Base-by-base conservation (phyloP, 2,329 filamentous ascomycete genomes). In the Polychaeton citri region DNA sequence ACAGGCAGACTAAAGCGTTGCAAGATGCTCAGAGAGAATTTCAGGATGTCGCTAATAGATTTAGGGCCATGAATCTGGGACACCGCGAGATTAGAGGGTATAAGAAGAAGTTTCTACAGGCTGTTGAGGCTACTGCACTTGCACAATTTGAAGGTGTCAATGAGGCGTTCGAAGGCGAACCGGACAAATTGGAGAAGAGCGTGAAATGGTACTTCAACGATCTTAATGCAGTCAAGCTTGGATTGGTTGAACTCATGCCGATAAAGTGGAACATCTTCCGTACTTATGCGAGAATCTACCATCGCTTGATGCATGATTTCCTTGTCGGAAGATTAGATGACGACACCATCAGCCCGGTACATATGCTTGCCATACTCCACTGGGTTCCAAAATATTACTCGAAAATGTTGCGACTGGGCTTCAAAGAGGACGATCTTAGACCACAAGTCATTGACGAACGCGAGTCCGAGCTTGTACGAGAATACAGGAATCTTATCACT, bases 131-230 rank as follows among this genome's bases (percentile, higher is more conserved):
- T 39, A 78, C 76, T 43, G 82, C 79, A 5, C 71, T 81, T 52
- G 72, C 71, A 31, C 81, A 88, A 51, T 85, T 95, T 49, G 74
- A 76, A 9, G 68, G 75, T 40, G 72, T 76, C 28, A 74, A 77
- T 39, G 73, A 81, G 36, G 72, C 77, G 32, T 96, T 98, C 57
- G 63, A 88, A 36, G 81, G 80, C 24, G 85, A 96, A 52, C 83
- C 90, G 0, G 72, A 79, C 34, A 76, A 74, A 50, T 68, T 98
- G 32, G 83, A 92, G 44, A 94, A 94, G 65, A 77, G 74, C 45
- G 75, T 94, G 61, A 82, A 82, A 52, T 98, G 90, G 90, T 98
- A 78, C 61, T 98, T 96, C 65, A 95, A 96, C 63, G 88, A 98
- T 57, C 72, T 98, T 24, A 93, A 92, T 59, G 86, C 85, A 3